These are phyloP conservation scores for Pythium plurisporium DNA, from an alignment of 352 stramenopile species.

Conservation along the genomic window DNA sequence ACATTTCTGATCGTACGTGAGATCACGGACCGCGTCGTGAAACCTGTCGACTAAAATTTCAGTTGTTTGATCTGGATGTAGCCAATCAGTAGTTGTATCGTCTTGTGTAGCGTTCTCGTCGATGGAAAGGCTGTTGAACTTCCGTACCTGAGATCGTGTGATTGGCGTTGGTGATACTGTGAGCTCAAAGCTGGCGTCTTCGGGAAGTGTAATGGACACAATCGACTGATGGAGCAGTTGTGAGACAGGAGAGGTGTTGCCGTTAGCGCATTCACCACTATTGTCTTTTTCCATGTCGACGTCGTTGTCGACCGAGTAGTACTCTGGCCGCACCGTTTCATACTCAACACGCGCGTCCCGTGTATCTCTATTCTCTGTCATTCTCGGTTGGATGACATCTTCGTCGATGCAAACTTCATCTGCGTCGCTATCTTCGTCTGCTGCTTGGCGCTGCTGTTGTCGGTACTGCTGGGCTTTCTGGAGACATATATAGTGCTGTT, in stretches of 20 bases:
- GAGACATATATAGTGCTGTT: conserved; percentile 14
- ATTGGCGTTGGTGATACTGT: too few relatives aligned
- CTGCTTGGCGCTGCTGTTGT: not conserved
- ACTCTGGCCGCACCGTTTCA: not conserved
- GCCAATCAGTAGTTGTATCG: not conserved
- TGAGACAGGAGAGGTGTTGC: not conserved
- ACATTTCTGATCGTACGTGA: not conserved
- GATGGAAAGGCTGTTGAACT: not conserved
- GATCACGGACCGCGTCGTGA: not conserved
- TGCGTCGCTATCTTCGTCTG: not conserved
- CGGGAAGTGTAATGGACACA: too few relatives aligned
- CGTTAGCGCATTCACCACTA: not conserved
- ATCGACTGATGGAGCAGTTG: too few relatives aligned
- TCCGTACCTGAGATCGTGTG: not conserved
- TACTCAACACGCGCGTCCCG: too few relatives aligned
- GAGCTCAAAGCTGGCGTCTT: too few relatives aligned
- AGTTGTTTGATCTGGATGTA: not conserved
- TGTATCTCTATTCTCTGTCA: too few relatives aligned
- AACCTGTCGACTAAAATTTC: not conserved
- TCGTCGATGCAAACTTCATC: not conserved
- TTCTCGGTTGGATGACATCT: not conserved
- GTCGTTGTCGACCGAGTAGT: not conserved
- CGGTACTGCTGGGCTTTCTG: not conserved
- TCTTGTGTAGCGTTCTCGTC: not conserved
- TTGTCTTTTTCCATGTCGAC: too few relatives aligned